A percentile compares a stretch with the other conserved stretches of the same genome.
These are phyloP conservation scores for Microcos paniculata DNA, from an alignment of 345 rosid genomes.

Conservation along the genomic window DNA sequence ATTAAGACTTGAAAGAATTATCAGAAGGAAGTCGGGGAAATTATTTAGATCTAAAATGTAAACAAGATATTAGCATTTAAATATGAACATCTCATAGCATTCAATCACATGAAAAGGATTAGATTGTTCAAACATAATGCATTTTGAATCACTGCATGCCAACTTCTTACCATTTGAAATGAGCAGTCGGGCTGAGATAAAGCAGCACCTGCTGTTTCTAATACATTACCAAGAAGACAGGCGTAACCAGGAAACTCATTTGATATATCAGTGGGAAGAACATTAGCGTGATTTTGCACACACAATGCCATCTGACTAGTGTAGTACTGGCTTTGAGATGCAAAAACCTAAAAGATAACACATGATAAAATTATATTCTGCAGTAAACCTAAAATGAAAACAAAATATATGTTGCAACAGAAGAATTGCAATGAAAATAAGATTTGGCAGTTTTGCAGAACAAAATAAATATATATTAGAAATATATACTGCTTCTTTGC, in stretches of 20 bases:
- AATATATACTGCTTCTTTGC: neutral
- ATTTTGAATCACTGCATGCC: neutral
- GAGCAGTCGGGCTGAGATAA: constrained; percentile 77
- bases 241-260: constrained; percentile 73
- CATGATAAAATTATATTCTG: constrained; percentile 25
- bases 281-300: constrained; percentile 53
- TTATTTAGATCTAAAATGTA: neutral
- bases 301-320: constrained; percentile 74
- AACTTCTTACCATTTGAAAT: constrained; percentile 68
- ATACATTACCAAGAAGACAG: constrained; percentile 83
- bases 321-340: constrained; percentile 64
- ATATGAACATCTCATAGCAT: neutral
- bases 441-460: neutral
- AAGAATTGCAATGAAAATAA: neutral
- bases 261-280: constrained; percentile 64
- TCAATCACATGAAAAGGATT: neutral
- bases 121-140: neutral
- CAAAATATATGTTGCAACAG: neutral
- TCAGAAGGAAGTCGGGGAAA: neutral
- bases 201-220: constrained; percentile 81
- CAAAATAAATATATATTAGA: neutral
- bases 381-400: neutral
- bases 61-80: neutral
- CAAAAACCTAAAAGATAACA: constrained; percentile 59
- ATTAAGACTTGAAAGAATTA: neutral